Conservation (phyloP, 345 rosid genomes). For the Populus ilicifolia region DNA sequence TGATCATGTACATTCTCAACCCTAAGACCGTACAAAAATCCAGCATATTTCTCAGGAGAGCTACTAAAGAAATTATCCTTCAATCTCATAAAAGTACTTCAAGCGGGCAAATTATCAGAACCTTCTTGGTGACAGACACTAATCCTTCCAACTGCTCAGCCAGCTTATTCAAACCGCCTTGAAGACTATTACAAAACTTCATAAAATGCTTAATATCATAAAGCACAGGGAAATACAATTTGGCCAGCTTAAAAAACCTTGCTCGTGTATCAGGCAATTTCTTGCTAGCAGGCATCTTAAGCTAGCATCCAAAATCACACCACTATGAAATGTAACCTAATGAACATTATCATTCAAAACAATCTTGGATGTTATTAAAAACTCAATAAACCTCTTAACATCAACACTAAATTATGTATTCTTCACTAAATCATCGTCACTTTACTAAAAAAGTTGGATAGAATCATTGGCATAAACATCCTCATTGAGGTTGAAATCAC, state of each 20-base stretch:
- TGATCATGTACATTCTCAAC: conserved; percentile 52
- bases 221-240: conserved; percentile 48
- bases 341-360: conserved; percentile 60
- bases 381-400: conserved; percentile 42
- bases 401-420: conserved; percentile 52
- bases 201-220: conserved; percentile 71
- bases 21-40: conserved; percentile 69
- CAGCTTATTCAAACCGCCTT: conserved; percentile 73
- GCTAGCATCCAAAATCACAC: conserved; percentile 73
- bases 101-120: conserved; percentile 74
- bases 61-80: conserved; percentile 63
- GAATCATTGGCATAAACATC: conserved; percentile 61
- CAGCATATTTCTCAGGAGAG: conserved; percentile 56
- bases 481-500: conserved; percentile 48
- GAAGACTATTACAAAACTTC: conserved; percentile 65
- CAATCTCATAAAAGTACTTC: conserved; percentile 60
- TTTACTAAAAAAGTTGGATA: conserved; percentile 49
- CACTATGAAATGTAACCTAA: conserved; percentile 79
- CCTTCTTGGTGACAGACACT: conserved; percentile 78
- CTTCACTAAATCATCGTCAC: conserved; percentile 63
- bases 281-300: conserved; percentile 56
- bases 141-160: conserved; percentile 61
- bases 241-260: conserved; percentile 47
- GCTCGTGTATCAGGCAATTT: conserved; percentile 49
- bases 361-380: conserved; percentile 67